phyloP scores from a whole-genome alignment of 2,329 filamentous ascomycete genomes.

The Helminthosporium solani region DNA sequence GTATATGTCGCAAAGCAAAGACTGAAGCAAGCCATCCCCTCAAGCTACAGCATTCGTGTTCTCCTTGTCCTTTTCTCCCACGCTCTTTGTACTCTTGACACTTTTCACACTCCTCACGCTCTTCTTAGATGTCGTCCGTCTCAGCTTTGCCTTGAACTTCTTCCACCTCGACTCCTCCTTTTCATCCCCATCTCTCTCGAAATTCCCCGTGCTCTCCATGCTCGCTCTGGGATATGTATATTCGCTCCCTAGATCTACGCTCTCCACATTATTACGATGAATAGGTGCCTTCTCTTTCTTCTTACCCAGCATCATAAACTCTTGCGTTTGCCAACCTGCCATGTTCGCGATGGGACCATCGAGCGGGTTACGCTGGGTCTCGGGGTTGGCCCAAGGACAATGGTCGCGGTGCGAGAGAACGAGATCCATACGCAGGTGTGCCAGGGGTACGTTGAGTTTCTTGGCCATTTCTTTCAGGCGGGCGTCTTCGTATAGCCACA shows the following conservation, averaged over 20 bases:
- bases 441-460: conserved; percentile 33
- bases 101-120: conserved; percentile 37
- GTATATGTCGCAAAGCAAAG: not conserved
- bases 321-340: conserved; percentile 38
- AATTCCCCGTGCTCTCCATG: conserved; percentile 18
- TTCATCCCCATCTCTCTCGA: conserved; percentile 11
- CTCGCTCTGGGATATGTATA: conserved; percentile 15
- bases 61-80: conserved; percentile 13
- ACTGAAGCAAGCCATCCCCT: not conserved
- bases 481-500: conserved; percentile 76
- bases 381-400: conserved; percentile 44
- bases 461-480: conserved; percentile 36
- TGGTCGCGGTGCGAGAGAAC: conserved; percentile 43
- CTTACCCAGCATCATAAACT: conserved; percentile 33
- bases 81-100: conserved; percentile 27
- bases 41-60: conserved; percentile 1
- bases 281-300: conserved; percentile 13
- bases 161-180: conserved; percentile 35
- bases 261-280: conserved; percentile 19
- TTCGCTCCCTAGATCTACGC: conserved; percentile 28
- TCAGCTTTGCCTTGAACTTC: conserved; percentile 39
- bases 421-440: conserved; percentile 37
- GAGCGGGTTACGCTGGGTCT: conserved; percentile 32
- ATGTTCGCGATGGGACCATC: conserved; percentile 35
- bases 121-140: conserved; percentile 36